A percentile compares a stretch with the other conserved stretches of the same genome.
Evolutionary conservation across 2,329 filamentous ascomycete genomes (phyloP).

Genomic region (Rasamsonia emersonii): DNA sequence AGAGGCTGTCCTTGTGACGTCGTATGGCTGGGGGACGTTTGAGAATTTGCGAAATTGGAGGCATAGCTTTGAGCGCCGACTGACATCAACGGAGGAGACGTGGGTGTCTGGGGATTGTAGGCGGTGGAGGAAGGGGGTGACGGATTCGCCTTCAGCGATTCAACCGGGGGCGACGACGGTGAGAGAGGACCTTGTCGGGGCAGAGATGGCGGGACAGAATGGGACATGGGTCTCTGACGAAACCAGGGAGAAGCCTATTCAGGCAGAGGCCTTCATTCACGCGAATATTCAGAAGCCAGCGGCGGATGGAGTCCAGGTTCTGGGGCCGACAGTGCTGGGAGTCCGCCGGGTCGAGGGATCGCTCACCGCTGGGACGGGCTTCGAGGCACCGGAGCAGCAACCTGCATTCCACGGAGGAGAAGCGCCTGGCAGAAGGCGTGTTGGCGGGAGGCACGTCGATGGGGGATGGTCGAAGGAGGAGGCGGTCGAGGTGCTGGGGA

Average conservation of each 20-base stretch:
- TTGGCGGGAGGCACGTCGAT: slow-evolving; percentile 1
- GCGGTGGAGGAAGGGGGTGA: slow-evolving; percentile 21
- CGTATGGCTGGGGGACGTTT: slow-evolving; percentile 38
- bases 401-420: slow-evolving; percentile 6
- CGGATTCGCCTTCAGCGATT: slow-evolving; percentile 28
- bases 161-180: slow-evolving; percentile 34
- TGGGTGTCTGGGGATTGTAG: slow-evolving; percentile 30
- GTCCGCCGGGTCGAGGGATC: slow-evolving; percentile 7
- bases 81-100: slow-evolving; percentile 43
- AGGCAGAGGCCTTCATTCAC: too few relatives aligned
- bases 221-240: slow-evolving; percentile 25
- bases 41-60: slow-evolving; percentile 35
- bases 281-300: too few relatives aligned
- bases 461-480: slow-evolving; percentile 1
- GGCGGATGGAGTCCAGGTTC: too few relatives aligned
- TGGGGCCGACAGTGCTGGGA: slow-evolving; percentile 2
- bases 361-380: slow-evolving; percentile 7
- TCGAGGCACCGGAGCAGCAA: slow-evolving; percentile 5
- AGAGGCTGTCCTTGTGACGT: slow-evolving; percentile 31
- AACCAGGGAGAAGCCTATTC: too few relatives aligned
- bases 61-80: slow-evolving; percentile 42
- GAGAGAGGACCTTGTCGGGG: slow-evolving; percentile 33
- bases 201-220: slow-evolving; percentile 24
- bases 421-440: not conserved
- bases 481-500: slow-evolving; percentile 1